Base-by-base conservation (phyloP, 352 stramenopile genomes). In the Globisporangium nagaii region DNA sequence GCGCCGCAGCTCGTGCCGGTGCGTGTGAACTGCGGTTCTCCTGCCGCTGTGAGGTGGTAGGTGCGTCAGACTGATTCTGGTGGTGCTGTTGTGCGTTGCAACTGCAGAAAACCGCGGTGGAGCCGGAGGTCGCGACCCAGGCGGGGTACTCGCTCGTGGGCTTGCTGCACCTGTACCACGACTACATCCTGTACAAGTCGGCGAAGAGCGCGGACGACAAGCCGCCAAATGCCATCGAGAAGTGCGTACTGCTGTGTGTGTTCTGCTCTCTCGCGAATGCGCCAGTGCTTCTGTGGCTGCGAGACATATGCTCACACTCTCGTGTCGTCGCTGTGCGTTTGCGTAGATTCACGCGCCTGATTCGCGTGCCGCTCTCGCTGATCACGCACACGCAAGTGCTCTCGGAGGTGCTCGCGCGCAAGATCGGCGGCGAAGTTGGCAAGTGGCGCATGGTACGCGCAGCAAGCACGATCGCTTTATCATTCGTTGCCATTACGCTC, bases 301-400 rank as follows among this genome's bases (percentile, higher is more conserved):
- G 10, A 27, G 1, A 39, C 4, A 31, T 15, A 12, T 44, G 20
- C n/a, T 19, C 17, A 36, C n/a, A 3, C 22, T 55, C n/a, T 31
- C 20, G 30, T 37, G 10, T 28, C 22, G 15, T 20, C n/a, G 24
- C 24, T 19, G 17, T n/a, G 27, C 36, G 25, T 6, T 35, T 50
- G 32, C 45, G 10, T n/a, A 91, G 70, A 34, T 60, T 88, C 41
- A 84, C 67, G 46, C 73, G 66, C 9, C 31, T 85, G 6, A 45
- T 84, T 42, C 84, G 84, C 2, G 68, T 94, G 32, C 84, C 84
- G 37, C 54, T 94, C 36, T 90, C 84, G 56, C 32, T 94, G 17
- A 77, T 92, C 48, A 79, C 72, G n/a, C 74, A 92, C 44, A 66
- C 88, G 35, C 81, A 94, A 70, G 81, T 94, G 56, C 63, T 89